These are phyloP conservation scores for Neurospora terricola DNA, from an alignment of 495 filamentous ascomycete genomes.

Conservation along the genomic window DNA sequence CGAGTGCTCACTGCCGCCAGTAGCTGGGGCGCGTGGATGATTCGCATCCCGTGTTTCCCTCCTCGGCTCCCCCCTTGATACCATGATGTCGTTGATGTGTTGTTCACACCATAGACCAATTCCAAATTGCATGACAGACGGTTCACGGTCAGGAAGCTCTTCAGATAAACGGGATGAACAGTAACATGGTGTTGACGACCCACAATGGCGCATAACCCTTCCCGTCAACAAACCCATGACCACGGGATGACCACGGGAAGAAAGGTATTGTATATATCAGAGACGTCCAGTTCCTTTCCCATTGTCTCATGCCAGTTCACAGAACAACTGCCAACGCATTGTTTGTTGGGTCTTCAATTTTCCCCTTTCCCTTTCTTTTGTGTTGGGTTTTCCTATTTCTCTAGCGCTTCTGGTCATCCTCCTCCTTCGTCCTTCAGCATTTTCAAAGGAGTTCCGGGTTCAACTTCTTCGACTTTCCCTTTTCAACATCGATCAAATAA, in stretches of 20 bases:
- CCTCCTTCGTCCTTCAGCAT: background rate
- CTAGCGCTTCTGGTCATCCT: background rate
- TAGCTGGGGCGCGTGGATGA: background rate
- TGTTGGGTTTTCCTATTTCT: background rate
- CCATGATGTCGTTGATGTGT: background rate
- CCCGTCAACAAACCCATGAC: background rate
- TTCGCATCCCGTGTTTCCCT: background rate
- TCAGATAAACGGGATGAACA: background rate
- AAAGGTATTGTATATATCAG: background rate
- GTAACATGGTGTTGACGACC: background rate
- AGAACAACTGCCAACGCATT: background rate
- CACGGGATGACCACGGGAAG: background rate
- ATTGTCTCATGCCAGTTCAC: background rate
- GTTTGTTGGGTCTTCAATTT: background rate
- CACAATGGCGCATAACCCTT: background rate
- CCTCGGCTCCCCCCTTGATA: background rate
- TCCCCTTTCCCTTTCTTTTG: background rate
- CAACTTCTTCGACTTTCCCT: background rate
- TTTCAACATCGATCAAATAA: background rate
- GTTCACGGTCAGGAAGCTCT: background rate
- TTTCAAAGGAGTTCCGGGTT: background rate
- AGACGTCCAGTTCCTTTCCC: background rate
- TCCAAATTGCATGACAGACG: background rate
- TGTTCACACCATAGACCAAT: background rate
- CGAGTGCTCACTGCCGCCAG: background rate